phyloP scores from a whole-genome alignment of 768 basidiomycete species.

The Phaeotremella skinneri region DNA sequence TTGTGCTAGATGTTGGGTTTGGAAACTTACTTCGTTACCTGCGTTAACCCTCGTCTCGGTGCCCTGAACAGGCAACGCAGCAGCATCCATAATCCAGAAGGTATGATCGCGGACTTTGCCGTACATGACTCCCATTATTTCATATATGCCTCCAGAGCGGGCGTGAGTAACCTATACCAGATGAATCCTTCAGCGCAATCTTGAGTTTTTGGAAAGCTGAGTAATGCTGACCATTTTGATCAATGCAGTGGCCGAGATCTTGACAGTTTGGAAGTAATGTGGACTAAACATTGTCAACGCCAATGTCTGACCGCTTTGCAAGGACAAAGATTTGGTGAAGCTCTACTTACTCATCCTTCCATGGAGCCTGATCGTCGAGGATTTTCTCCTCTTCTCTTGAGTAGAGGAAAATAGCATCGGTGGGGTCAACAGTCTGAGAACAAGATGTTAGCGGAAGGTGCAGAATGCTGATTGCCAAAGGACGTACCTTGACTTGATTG shows the following conservation, averaged over 20 bases:
- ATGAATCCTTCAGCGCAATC: neutral
- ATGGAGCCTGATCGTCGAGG: slow-evolving; percentile 68
- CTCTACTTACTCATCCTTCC: slow-evolving; percentile 72
- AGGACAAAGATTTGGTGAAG: neutral
- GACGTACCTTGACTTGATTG: slow-evolving; percentile 50
- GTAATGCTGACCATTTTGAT: slow-evolving; percentile 57
- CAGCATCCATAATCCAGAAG: slow-evolving; percentile 82
- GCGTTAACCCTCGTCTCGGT: slow-evolving; percentile 98
- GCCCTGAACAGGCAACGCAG: slow-evolving; percentile 93
- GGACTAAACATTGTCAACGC: slow-evolving; percentile 44
- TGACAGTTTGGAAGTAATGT: slow-evolving; percentile 56
- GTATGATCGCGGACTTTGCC: slow-evolving; percentile 68
- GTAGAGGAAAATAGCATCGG: slow-evolving; percentile 51
- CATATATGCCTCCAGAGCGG: slow-evolving; percentile 92
- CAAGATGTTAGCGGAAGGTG: neutral
- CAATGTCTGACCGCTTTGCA: neutral
- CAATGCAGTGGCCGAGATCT: slow-evolving; percentile 57
- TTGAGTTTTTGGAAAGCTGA: slow-evolving; percentile 1
- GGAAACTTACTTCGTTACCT: slow-evolving; percentile 62
- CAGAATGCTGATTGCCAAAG: slow-evolving; percentile 10
- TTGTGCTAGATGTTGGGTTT: neutral
- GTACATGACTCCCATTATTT: slow-evolving; percentile 99
- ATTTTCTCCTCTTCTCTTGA: slow-evolving; percentile 50
- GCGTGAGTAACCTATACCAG: slow-evolving; percentile 70
- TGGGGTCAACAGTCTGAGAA: slow-evolving; percentile 41